Percentiles rank a stretch among this genome's conserved stretches.
phyloP scores from a whole-genome alignment of 768 basidiomycete species.

The Pleurotus eryngii region DNA sequence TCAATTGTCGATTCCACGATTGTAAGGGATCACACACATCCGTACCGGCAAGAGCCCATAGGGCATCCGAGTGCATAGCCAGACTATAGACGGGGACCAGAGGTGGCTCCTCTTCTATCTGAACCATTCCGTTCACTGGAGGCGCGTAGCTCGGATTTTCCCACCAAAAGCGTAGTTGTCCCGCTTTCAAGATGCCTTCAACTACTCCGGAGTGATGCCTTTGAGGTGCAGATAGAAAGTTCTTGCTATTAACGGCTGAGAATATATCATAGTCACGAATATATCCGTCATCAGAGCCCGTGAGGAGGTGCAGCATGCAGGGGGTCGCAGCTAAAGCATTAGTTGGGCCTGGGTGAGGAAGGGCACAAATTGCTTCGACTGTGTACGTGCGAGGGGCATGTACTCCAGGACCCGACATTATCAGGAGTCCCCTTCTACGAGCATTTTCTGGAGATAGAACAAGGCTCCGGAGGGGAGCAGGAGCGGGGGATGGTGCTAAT shows the following conservation, averaged over 20 bases:
- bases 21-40: constrained; percentile 49
- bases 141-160: constrained; percentile 56
- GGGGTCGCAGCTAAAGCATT: constrained; percentile 83
- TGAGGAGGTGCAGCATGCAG: constrained; percentile 86
- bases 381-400: constrained; percentile 62
- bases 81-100: constrained; percentile 85
- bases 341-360: constrained; percentile 85
- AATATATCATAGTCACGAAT: constrained; percentile 93
- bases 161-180: constrained; percentile 89
- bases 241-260: constrained; percentile 81
- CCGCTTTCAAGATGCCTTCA: constrained; percentile 88
- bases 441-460: constrained; percentile 54
- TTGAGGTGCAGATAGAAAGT: constrained; percentile 84
- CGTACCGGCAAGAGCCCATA: constrained; percentile 89
- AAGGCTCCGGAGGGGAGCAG: constrained; percentile 32
- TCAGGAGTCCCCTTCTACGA: constrained; percentile 44
- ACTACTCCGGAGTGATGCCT: constrained; percentile 87
- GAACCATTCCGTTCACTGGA: constrained; percentile 21
- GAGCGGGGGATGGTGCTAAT: constrained; percentile 23
- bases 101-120: constrained; percentile 44
- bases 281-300: constrained; percentile 92
- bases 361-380: constrained; percentile 87
- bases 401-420: constrained; percentile 24
- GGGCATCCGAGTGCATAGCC: constrained; percentile 86
- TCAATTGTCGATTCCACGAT: no score